Evolutionary conservation across 495 filamentous ascomycete genomes (phyloP), one percentile per base, ranked within the genome.

Genomic region (Aspergillus ostianus): DNA sequence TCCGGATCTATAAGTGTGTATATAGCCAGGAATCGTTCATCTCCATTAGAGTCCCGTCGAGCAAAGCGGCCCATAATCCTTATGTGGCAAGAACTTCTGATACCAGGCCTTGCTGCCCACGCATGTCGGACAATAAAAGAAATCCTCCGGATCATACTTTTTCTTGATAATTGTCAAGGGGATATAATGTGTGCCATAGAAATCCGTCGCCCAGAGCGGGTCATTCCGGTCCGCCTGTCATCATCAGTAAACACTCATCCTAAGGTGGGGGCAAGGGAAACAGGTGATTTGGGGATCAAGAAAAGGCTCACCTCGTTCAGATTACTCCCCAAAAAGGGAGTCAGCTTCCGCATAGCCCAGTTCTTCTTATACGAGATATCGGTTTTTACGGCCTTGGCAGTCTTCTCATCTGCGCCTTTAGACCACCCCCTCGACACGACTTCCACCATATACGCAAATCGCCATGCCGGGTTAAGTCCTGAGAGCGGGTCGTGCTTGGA

Each of bases 291-390:
- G n/a, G n/a, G n/a, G n/a, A n/a, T n/a, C n/a, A n/a, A n/a, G n/a
- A n/a, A n/a, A n/a, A n/a, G n/a, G 30, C 59, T 58, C 56, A 66
- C 73, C 61, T 79, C 76, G 36, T 75, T 79, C 58, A 76, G 62
- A 56, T 79, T 78, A 18, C 65, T 77, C 0, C 75, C 75, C 9
- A 68, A 67, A 13, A 57, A 26, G 2, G 74, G 75, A 4, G 74
- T 71, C 19, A 76, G 26, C 0, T 51, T 41, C 20, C 67, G 64
- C 77, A 80, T 72, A 2, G 72, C 72, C 53, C 64, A 36, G 32
- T 80, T 77, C 69, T 83, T 84, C 41, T 77, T 77, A 48, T 79
- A 73, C 4, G 82, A 84, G 27, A 85, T 70, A 56, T 78, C 77
- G 23, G 73, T 58, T 58, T 74, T 76, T 55, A 75, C 70, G 10